Evolutionary conservation across 257 asterid genomes (phyloP), one percentile per base, ranked within the genome.

Genomic region (Nicotiana tabacum): DNA sequence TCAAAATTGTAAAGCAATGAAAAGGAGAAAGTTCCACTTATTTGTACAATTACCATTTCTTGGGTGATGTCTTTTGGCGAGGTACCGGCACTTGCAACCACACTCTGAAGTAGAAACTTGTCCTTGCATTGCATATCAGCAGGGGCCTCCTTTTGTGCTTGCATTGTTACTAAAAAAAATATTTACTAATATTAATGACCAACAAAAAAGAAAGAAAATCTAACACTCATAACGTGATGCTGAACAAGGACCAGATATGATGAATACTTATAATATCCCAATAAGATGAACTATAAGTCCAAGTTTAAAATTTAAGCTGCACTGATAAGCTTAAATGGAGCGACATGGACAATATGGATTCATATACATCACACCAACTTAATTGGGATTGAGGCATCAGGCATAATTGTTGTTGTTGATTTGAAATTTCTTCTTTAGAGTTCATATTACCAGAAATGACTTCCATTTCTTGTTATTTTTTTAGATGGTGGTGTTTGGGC

Each of bases 41-140:
- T 33, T 66, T 81, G 64, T 30, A 51, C 13, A 4, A 70, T 48
- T 84, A 89, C 94, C 90, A 88, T 77, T 69, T 82, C 86, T 46
- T 79, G 88, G 35, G 67, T 77, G 76, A 88, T 86, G 82, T 88
- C 91, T 85, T 87, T 91, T 0, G 27, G 51, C 27, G 85, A 87
- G 24, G 86, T 77, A 67, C n/a, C 85, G 61, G 90, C 83, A 66
- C 85, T 85, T n/a, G 90, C 94, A 57, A 92, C 87, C 16, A 89
- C 91, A 83, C 98, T 92, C 88, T 95, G 98, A 86, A 95, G 94
- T 84, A 93, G 88, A 89, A 95, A 95, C 81, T 95, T 92, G 88
- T 95, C 98, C 89, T 85, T 93, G 92, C 98, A 95, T 81, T 88
- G 94, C 95, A 95, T 85, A 12, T 92, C 97, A 61, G 90, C 67